phyloP scores from a whole-genome alignment of 345 rosid species.

The Populus tremula region DNA sequence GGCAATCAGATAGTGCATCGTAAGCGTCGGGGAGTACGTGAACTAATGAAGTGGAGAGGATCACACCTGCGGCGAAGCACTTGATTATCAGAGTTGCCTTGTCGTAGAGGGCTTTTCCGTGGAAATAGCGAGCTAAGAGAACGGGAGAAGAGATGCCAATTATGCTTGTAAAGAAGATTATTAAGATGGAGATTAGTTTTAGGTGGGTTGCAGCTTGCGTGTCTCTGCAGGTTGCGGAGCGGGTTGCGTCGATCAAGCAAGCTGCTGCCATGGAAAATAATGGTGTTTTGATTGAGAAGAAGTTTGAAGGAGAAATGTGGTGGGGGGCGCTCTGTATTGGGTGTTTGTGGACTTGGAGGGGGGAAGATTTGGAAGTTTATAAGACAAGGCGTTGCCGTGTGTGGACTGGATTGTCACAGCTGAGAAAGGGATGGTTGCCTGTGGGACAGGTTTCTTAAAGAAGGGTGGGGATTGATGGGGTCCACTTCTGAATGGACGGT shows the following conservation, averaged over 20 bases:
- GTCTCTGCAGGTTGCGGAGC: slow-evolving; percentile 60
- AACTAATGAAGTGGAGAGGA: slow-evolving; percentile 87
- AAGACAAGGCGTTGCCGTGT: neutral
- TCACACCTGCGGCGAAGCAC: slow-evolving; percentile 97
- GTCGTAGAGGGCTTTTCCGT: slow-evolving; percentile 74
- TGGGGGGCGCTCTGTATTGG: too few relatives aligned
- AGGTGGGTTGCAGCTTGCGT: slow-evolving; percentile 62
- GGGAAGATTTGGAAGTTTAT: neutral
- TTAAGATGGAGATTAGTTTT: slow-evolving; percentile 52
- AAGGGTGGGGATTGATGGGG: neutral
- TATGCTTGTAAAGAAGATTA: slow-evolving; percentile 71
- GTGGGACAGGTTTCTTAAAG: neutral
- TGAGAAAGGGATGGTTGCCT: neutral
- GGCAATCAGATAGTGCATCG: slow-evolving; percentile 68
- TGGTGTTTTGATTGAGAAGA: neutral
- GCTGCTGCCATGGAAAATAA: slow-evolving; percentile 34
- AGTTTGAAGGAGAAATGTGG: neutral
- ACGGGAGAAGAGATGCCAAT: slow-evolving; percentile 68
- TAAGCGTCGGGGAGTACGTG: slow-evolving; percentile 92
- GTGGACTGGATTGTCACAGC: neutral
- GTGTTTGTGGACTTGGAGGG: neutral
- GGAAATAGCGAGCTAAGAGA: slow-evolving; percentile 68
- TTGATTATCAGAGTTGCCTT: slow-evolving; percentile 64
- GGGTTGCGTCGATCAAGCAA: slow-evolving; percentile 51
- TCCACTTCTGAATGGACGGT: neutral